Evolutionary conservation across 306 rosid genomes (phyloP).

Genomic region (Potentilla sterilis): DNA sequence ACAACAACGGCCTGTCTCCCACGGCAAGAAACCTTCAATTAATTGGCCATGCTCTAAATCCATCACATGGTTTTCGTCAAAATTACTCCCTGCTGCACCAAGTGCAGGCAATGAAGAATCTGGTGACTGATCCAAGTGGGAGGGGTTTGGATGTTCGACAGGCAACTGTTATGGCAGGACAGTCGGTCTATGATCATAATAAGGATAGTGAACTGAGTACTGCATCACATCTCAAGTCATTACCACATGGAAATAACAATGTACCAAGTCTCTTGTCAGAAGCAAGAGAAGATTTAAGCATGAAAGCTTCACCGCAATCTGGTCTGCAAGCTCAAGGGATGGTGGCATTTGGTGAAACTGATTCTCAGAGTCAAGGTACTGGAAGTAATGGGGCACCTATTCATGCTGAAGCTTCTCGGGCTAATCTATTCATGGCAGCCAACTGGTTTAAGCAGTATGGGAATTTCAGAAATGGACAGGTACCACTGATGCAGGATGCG

Average conservation of each 20-base stretch:
- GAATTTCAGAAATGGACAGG: conserved; percentile 40
- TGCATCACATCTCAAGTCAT: conserved; percentile 20
- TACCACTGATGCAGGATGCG: conserved; percentile 33
- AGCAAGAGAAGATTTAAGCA: conserved; percentile 35
- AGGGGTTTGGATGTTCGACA: conserved; percentile 31
- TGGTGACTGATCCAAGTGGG: conserved; percentile 29
- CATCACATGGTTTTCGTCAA: conserved; percentile 27
- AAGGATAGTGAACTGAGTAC: conserved; percentile 32
- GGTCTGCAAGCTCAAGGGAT: conserved; percentile 30
- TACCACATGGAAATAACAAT: conserved; percentile 23
- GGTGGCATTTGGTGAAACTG: conserved; percentile 30
- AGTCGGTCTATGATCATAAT: conserved; percentile 26
- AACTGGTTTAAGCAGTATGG: conserved; percentile 42
- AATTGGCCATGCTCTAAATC: conserved; percentile 22
- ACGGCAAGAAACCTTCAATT: conserved; percentile 29
- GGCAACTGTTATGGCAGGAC: conserved; percentile 26
- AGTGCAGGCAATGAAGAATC: conserved; percentile 34
- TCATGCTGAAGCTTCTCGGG: conserved; percentile 31
- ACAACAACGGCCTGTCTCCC: conserved; percentile 24
- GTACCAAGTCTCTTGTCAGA: conserved; percentile 30
- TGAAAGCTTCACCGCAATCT: conserved; percentile 24
- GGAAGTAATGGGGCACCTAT: conserved; percentile 25
- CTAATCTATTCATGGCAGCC: conserved; percentile 26
- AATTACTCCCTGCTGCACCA: conserved; percentile 31
- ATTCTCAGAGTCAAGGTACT: conserved; percentile 31